Base-by-base conservation (phyloP, 495 filamentous ascomycete genomes). In the Tuber calosporum region DNA sequence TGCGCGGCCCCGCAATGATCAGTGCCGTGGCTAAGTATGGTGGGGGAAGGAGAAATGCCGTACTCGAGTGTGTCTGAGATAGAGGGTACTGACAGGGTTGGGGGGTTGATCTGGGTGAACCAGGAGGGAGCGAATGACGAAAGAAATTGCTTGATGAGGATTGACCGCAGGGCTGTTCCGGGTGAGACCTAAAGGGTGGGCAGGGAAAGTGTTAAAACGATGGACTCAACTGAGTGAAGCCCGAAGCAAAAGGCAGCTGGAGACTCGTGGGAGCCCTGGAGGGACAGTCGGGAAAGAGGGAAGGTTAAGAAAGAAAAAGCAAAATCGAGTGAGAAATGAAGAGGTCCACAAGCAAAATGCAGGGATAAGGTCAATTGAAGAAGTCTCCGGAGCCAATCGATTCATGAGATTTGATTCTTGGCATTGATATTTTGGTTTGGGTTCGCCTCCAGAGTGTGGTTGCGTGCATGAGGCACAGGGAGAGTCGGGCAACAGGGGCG, bases 161-260 rank as follows among this genome's bases (percentile, higher is more conserved):
- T 34, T 62, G 53, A 62, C 53, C 53, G 13, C 53, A 3, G 30
- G 53, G 26, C 53, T 17, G 26, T 62, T 34, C 26, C 53, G 53
- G 26, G 53, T 62, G 53, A 62, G 53, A 62, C 17, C 22, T 13
- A 30, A 17, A 30, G n/a, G 53, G 34, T 62, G 17, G 53, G 17
- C 53, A 62, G 11, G 11, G 53, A 62, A 34, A 62, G 53, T 30
- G 13, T 7, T 8, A 58, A 8, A 58, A 58, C 17, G 13, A 34
- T 34, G 4, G 53, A 62, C 7, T 62, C 26, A 34, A 62, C 17
- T 62, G 53, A 62, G 26, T 62, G 53, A 62, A 62, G 26, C 26
- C 53, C 53, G 53, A 62, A 62, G 53, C 53, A 62, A 62, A 62
- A 62, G 53, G 26, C 53, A 62, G 53, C 53, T 62, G 53, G 53